Conservation (phyloP, 2,329 filamentous ascomycete genomes). For the Fusarium aywerte region DNA sequence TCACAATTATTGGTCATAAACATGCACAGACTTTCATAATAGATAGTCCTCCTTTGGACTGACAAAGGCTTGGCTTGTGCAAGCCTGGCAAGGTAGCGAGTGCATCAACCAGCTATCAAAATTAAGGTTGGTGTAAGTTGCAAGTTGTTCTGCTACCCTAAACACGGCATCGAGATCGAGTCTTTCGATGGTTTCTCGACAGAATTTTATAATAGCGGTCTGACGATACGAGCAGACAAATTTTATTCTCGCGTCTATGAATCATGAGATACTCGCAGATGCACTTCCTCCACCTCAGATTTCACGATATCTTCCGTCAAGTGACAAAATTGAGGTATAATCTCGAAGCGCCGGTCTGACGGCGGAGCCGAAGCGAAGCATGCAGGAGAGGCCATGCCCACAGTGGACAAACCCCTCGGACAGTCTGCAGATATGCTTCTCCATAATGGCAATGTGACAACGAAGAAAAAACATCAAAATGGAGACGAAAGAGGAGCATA, state of each 20-base stretch:
- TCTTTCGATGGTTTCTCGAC: not conserved
- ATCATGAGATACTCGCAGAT: constrained; percentile 19
- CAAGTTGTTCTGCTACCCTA: constrained; percentile 20
- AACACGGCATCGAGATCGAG: not conserved
- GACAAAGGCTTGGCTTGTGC: constrained; percentile 7
- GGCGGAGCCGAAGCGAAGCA: constrained; percentile 29
- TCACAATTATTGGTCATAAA: constrained; percentile 29
- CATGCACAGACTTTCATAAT: constrained; percentile 20
- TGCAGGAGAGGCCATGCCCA: constrained; percentile 21
- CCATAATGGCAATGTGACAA: constrained; percentile 20
- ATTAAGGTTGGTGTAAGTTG: not conserved
- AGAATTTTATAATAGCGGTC: constrained; percentile 8
- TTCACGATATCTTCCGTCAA: constrained; percentile 16
- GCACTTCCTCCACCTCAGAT: constrained; percentile 13
- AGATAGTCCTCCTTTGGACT: not conserved
- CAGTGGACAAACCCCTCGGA: constrained; percentile 29
- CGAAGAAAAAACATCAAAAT: constrained; percentile 1
- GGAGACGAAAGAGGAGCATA: constrained; percentile 3
- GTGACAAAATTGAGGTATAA: not conserved
- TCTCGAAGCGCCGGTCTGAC: constrained; percentile 4
- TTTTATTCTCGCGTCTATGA: constrained; percentile 3
- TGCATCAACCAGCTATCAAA: not conserved
- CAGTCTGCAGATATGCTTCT: not conserved
- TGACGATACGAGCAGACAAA: not conserved
- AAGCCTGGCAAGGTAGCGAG: not conserved